Evolutionary conservation across 2,329 filamentous ascomycete genomes (phyloP).

Genomic region (Pseudogymnoascus sp.): DNA sequence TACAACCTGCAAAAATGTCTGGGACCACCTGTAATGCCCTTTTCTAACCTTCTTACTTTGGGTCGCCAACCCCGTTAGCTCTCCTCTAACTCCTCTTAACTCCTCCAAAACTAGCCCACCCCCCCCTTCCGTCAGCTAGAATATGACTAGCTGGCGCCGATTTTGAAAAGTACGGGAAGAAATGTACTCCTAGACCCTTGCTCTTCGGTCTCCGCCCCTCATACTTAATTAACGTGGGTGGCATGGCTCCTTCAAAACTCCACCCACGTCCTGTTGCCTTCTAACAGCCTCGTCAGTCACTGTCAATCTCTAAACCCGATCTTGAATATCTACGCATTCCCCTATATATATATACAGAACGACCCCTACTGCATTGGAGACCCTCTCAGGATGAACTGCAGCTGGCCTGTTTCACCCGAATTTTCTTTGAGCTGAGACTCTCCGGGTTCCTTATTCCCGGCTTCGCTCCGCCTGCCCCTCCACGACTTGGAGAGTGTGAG

Average conservation of each 20-base stretch:
- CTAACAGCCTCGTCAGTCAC: not conserved
- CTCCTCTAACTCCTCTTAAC: not conserved
- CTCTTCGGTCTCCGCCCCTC: not conserved
- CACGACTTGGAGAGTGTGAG: not conserved
- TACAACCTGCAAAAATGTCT: not conserved
- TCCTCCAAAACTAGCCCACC: too few relatives aligned
- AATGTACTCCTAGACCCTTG: not conserved
- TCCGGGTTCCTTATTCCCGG: not conserved
- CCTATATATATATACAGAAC: not conserved
- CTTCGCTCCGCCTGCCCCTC: not conserved
- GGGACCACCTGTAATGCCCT: not conserved
- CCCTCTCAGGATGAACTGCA: not conserved
- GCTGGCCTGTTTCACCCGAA: not conserved
- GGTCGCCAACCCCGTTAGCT: slow-evolving; percentile 2
- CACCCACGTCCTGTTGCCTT: not conserved
- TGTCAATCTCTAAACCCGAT: not conserved
- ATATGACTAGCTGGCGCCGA: not conserved
- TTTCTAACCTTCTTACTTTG: slow-evolving; percentile 5
- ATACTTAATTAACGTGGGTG: slow-evolving; percentile 5
- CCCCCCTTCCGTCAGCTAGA: not conserved
- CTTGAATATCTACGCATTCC: not conserved
- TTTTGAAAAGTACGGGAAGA: not conserved
- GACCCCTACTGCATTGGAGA: not conserved
- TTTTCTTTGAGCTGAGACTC: not conserved
- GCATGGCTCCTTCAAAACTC: slow-evolving; percentile 3